Percentiles rank a stretch among this genome's conserved stretches.
Evolutionary conservation across 208 protist species (phyloP).

Genomic region (Acanthamoeba triangularis): DNA sequence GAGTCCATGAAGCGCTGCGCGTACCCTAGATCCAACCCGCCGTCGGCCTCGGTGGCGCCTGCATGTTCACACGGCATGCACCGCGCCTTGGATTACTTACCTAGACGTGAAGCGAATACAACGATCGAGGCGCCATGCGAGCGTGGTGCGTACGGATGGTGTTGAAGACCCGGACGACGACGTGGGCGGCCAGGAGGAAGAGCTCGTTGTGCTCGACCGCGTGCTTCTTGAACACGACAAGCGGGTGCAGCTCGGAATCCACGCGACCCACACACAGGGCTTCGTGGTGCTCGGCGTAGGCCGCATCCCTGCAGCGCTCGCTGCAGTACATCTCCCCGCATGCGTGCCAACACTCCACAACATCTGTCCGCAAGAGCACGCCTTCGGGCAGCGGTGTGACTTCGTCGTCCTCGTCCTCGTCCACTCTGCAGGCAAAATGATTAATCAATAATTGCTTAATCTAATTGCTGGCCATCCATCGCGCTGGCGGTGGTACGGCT

Average conservation of each 20-base stretch:
- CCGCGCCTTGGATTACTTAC: not conserved
- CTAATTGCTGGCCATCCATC: not conserved
- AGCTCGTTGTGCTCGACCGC: slow-evolving; percentile 27
- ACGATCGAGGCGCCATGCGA: not conserved
- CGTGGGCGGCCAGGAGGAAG: slow-evolving; percentile 23
- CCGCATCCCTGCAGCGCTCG: slow-evolving; percentile 2
- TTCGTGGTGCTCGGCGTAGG: slow-evolving; percentile 42
- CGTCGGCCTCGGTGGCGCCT: not conserved
- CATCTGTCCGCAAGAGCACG: not conserved
- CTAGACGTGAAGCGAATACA: not conserved
- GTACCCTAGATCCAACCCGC: not conserved
- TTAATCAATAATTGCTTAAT: too few species aligned
- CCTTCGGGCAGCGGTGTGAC: not conserved
- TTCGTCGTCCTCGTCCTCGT: slow-evolving; percentile 37
- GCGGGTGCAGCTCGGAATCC: slow-evolving; percentile 22
- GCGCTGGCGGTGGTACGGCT: too few species aligned
- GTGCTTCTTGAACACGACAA: slow-evolving; percentile 34
- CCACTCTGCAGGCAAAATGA: not conserved
- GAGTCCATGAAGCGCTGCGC: slow-evolving; percentile 5
- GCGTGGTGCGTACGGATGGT: not conserved
- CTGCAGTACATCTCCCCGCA: slow-evolving; percentile 52
- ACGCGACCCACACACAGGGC: slow-evolving; percentile 14
- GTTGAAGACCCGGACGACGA: slow-evolving; percentile 29
- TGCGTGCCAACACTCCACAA: slow-evolving; percentile 34
- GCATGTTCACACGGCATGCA: not conserved